A percentile compares a stretch with the other conserved stretches of the same genome.
phyloP scores from a whole-genome alignment of 495 filamentous ascomycete species.

The Hypomontagnella monticulosa region DNA sequence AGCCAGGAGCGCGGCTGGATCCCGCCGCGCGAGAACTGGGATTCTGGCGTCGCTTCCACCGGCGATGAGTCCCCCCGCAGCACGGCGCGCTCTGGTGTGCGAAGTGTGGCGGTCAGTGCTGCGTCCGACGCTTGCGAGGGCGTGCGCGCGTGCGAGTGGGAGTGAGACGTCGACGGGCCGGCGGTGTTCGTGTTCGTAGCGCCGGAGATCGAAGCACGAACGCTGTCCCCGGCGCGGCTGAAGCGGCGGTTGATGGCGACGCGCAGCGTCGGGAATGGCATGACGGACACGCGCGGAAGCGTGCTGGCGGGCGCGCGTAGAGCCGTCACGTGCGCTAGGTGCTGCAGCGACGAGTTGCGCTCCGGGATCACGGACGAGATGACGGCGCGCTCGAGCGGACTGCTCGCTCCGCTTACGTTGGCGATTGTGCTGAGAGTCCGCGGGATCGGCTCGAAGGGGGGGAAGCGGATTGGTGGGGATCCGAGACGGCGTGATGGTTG shows the following conservation, averaged over 20 bases:
- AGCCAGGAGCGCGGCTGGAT: no score
- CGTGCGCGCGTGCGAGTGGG: no score
- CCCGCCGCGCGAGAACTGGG: no score
- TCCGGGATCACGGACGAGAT: constrained; percentile 8
- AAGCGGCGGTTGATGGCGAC: neutral
- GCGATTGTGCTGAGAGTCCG: neutral
- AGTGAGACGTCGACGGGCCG: neutral
- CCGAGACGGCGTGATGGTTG: neutral
- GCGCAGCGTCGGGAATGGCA: neutral
- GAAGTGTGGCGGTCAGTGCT: neutral
- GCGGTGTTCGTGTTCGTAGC: no score
- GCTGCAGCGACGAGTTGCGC: constrained; percentile 12
- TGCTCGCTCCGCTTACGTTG: neutral
- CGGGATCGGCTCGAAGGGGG: neutral
- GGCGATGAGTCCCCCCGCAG: no score
- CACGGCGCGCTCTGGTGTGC: no score
- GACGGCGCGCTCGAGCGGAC: constrained; percentile 6
- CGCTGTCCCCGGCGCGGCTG: no score
- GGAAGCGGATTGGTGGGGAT: neutral
- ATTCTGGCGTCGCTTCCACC: no score
- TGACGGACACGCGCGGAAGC: neutral
- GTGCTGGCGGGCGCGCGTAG: neutral
- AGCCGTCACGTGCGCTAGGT: neutral
- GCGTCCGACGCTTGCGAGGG: neutral
- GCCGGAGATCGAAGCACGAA: no score